Base-by-base conservation (phyloP, 2,329 filamentous ascomycete genomes). In the Dactylellina leptospora region DNA sequence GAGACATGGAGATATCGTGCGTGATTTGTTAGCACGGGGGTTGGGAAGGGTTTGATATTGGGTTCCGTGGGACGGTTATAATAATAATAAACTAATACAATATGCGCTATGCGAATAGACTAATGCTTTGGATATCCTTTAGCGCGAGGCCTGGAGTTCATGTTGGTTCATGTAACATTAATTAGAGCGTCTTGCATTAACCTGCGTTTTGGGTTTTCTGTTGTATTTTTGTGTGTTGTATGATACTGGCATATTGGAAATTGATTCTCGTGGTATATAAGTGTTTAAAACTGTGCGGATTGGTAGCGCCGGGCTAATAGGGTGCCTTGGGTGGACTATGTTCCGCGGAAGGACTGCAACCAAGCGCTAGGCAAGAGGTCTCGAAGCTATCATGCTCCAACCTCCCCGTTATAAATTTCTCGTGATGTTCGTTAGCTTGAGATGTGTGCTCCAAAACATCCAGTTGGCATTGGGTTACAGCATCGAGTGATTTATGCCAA, bases 1-100 rank as follows among this genome's bases (percentile, higher is more conserved):
- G 40, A 13, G 60, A 54, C 33, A 64, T 56, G 51, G 66, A 71
- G 25, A 20, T 71, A 38, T 71, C 66, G 23, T 71, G 66, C 45
- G 66, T 48, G 38, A 63, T 71, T 47, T 71, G 56, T 27, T 71
- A 63, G 38, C 13, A 4, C 4, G 5, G 16, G 22, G 16, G 13
- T n/a, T 8, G 16, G 22, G 13, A 10, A 33, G n/a, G 18, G 11
- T 38, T 40, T 20, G 22, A 51, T 23, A 54, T 58, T 28, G 13
- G 6, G 18, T n/a, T 4, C 18, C 2, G 18, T 36, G 36, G 18
- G 4, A n/a, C 11, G 10, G 36, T 40, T 40, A 40, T 40, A 40
- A 40, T 40, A 40, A 40, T 40, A 40, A 40, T 40, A 40, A 4
- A 40, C 36, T 40, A 40, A 40, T 40, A 9, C 18, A 11, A 33